These are phyloP conservation scores for Fusarium graminum DNA, from an alignment of 2,329 filamentous ascomycete species.

Conservation along the genomic window DNA sequence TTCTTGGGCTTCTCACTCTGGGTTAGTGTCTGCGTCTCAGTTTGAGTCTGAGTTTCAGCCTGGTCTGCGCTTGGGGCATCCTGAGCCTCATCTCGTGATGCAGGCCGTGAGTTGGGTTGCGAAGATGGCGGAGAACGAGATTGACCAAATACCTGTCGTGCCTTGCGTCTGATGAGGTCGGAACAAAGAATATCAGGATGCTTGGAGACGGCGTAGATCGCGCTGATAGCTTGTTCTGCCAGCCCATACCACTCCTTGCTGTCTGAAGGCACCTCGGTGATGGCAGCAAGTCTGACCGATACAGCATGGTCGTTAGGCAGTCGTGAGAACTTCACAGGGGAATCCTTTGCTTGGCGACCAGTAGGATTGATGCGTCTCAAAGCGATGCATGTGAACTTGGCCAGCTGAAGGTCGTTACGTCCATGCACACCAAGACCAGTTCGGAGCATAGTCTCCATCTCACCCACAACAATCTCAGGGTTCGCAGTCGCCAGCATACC, in stretches of 20 bases:
- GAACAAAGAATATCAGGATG: conserved; percentile 95
- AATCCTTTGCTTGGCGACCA: conserved; percentile 82
- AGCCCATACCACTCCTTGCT: conserved; percentile 97
- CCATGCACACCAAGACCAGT: conserved; percentile 89
- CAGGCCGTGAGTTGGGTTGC: conserved; percentile 63
- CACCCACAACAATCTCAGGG: conserved; percentile 91
- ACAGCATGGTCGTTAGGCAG: conserved; percentile 94
- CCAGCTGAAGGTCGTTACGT: conserved; percentile 84
- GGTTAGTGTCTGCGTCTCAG: conserved; percentile 49
- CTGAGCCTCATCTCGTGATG: conserved; percentile 60
- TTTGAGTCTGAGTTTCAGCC: conserved; percentile 47
- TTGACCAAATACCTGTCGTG: conserved; percentile 78
- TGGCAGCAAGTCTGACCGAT: conserved; percentile 81
- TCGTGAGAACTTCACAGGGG: conserved; percentile 76
- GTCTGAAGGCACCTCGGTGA: conserved; percentile 86
- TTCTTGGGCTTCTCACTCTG: conserved; percentile 62
- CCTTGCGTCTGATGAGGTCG: conserved; percentile 88
- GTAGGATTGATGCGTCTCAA: conserved; percentile 89
- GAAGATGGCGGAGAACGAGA: conserved; percentile 57
- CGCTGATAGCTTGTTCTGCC: conserved; percentile 94
- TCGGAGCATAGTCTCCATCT: conserved; percentile 93
- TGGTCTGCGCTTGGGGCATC: conserved; percentile 50
- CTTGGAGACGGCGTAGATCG: conserved; percentile 93
- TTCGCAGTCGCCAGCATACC: conserved; percentile 96
- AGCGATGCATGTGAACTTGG: conserved; percentile 96